These are phyloP conservation scores for Hypsizygus ulmarius DNA, from an alignment of 1,284 basidiomycete species.

Conservation along the genomic window DNA sequence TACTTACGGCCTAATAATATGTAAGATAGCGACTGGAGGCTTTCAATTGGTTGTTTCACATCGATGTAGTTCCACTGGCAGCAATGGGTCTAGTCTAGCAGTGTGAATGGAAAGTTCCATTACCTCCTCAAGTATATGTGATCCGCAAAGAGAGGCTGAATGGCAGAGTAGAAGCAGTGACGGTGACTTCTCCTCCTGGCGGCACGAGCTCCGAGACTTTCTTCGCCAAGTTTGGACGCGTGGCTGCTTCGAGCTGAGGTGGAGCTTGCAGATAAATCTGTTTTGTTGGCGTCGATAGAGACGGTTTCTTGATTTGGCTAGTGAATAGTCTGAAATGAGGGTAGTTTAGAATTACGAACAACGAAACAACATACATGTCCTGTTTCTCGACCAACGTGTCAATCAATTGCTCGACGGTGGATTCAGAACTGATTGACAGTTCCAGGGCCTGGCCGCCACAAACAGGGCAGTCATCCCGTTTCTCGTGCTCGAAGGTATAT, in stretches of 20 bases:
- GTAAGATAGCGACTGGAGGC: background rate
- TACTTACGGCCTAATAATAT: background rate
- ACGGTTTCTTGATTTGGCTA: conserved; percentile 94
- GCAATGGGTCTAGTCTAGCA: background rate
- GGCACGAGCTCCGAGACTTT: conserved; percentile 78
- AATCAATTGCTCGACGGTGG: conserved; percentile 82
- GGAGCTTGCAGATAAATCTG: conserved; percentile 94
- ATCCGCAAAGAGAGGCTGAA: conserved; percentile 80
- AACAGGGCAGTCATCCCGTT: conserved; percentile 91
- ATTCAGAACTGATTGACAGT: conserved; percentile 63
- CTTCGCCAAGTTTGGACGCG: conserved; percentile 87
- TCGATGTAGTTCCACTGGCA: background rate
- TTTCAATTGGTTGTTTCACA: background rate
- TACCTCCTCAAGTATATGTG: conserved; percentile 44
- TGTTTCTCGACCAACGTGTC: conserved; percentile 83
- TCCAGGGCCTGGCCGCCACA: conserved; percentile 90
- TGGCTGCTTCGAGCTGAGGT: conserved; percentile 83
- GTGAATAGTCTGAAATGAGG: background rate
- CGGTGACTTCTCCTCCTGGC: conserved; percentile 75
- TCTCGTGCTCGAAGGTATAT: conserved; percentile 96
- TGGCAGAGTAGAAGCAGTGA: conserved; percentile 87
- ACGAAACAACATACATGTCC: conserved; percentile 66
- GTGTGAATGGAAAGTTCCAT: background rate
- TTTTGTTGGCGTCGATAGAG: conserved; percentile 64
- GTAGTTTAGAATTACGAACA: conserved; percentile 3